Evolutionary conservation across 495 filamentous ascomycete genomes (phyloP).

Genomic region (Talaromyces borbonicus): DNA sequence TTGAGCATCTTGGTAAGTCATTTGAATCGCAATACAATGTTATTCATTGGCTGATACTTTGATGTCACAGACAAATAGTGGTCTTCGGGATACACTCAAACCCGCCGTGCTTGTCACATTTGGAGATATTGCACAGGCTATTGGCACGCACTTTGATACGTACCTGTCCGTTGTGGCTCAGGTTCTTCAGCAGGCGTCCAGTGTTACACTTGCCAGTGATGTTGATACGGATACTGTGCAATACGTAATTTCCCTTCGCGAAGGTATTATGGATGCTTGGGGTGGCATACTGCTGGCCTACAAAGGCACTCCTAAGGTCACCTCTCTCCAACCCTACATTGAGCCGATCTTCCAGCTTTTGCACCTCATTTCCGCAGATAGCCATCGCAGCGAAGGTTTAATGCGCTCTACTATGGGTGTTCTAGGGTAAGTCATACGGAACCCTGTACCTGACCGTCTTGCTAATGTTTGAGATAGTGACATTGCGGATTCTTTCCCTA

Average conservation of each 20-base stretch:
- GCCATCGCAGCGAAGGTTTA: conserved; percentile 79
- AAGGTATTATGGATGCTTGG: conserved; percentile 99
- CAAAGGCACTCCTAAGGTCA: conserved; percentile 56
- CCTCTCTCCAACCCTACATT: conserved; percentile 64
- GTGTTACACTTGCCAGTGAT: conserved; percentile 60
- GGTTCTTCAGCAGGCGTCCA: conserved; percentile 86
- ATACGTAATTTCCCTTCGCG: conserved; percentile 86
- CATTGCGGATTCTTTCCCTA: conserved; percentile 85
- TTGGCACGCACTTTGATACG: conserved; percentile 81
- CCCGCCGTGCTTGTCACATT: conserved; percentile 96
- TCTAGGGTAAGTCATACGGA: conserved; percentile 59
- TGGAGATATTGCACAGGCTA: conserved; percentile 94
- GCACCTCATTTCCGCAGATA: conserved; percentile 68
- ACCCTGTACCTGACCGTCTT: conserved; percentile 1
- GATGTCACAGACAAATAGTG: conserved; percentile 3
- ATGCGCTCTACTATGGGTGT: conserved; percentile 93
- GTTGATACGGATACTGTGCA: conserved; percentile 84
- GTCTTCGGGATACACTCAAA: conserved; percentile 88
- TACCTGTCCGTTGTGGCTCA: conserved; percentile 87
- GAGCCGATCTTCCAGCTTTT: conserved; percentile 84
- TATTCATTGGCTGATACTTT: conserved; percentile 5
- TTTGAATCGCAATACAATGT: conserved; percentile 4
- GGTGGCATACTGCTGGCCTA: conserved; percentile 89
- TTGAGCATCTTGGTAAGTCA: conserved; percentile 77
- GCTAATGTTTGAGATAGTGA: conserved; percentile 59